Conservation (phyloP, 2,329 filamentous ascomycete genomes). For the Paraphoma sp. region DNA sequence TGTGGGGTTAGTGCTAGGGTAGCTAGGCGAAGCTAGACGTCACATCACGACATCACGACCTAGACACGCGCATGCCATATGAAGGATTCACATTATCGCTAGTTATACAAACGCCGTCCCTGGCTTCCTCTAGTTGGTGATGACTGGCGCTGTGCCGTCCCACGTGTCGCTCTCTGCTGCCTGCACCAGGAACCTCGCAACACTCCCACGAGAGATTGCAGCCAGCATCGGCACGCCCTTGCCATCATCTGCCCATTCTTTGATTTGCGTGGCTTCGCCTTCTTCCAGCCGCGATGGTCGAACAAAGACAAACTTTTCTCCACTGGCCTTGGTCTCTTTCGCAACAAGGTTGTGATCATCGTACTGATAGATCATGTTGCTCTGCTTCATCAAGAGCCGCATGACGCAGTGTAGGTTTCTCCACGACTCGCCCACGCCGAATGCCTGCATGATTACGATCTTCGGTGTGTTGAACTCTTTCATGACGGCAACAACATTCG, state of each 20-base stretch:
- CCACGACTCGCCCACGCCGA: constrained; percentile 58
- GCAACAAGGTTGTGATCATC: constrained; percentile 59
- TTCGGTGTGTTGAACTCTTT: constrained; percentile 48
- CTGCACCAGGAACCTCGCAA: constrained; percentile 57
- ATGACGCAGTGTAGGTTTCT: constrained; percentile 51
- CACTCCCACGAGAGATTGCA: constrained; percentile 46
- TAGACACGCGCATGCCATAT: too few species aligned
- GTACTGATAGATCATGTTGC: constrained; percentile 55
- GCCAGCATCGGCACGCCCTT: constrained; percentile 52
- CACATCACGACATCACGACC: not conserved
- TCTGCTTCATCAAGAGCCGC: constrained; percentile 54
- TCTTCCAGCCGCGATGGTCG: constrained; percentile 54
- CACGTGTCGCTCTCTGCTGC: constrained; percentile 52
- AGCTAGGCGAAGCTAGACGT: not conserved
- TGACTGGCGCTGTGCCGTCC: constrained; percentile 55
- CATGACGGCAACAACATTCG: constrained; percentile 49
- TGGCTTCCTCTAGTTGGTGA: constrained; percentile 46
- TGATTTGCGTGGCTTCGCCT: constrained; percentile 46
- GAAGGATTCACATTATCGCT: not conserved
- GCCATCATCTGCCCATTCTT: constrained; percentile 53
- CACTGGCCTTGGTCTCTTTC: constrained; percentile 46
- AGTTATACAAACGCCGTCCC: not conserved
- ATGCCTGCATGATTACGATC: constrained; percentile 59
- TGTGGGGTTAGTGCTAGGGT: not conserved
- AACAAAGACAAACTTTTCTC: constrained; percentile 54